Percentiles rank a stretch among this genome's conserved stretches.
These are phyloP conservation scores for Penicillium antarcticum DNA, from an alignment of 495 filamentous ascomycete genomes.

Conservation along the genomic window DNA sequence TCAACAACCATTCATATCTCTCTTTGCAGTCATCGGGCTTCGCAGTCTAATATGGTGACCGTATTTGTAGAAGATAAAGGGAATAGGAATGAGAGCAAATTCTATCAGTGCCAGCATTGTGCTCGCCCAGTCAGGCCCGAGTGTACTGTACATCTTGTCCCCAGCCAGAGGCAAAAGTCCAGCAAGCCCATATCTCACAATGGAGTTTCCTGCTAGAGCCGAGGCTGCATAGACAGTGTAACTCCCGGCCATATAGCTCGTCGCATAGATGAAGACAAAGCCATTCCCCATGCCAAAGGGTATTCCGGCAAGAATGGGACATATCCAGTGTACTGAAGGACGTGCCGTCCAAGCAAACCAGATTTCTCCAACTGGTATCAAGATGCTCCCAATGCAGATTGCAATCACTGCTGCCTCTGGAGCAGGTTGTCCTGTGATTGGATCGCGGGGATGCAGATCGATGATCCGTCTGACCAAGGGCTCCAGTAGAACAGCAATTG, in stretches of 20 bases:
- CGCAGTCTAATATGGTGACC: constrained; percentile 59
- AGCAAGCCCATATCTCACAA: constrained; percentile 57
- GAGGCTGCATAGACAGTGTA: constrained; percentile 73
- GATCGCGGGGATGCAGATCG: constrained; percentile 61
- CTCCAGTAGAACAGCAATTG: constrained; percentile 56
- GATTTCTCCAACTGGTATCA: constrained; percentile 65
- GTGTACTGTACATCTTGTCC: constrained; percentile 57
- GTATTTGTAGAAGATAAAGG: constrained; percentile 70
- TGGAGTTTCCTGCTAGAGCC: constrained; percentile 66
- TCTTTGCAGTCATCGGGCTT: constrained; percentile 57
- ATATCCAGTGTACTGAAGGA: constrained; percentile 64
- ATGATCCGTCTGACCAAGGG: constrained; percentile 63
- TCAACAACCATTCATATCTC: constrained; percentile 30
- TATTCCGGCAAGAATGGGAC: constrained; percentile 67
- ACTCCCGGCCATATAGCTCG: constrained; percentile 64
- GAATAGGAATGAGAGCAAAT: constrained; percentile 65
- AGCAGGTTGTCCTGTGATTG: constrained; percentile 52
- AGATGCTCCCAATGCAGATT: constrained; percentile 61
- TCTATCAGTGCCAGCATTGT: constrained; percentile 68
- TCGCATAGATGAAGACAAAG: constrained; percentile 68
- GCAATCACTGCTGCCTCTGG: constrained; percentile 68
- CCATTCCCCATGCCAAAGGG: constrained; percentile 71
- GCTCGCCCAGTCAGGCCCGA: constrained; percentile 72
- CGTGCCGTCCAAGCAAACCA: constrained; percentile 74
- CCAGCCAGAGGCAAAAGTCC: constrained; percentile 68